Percentiles rank a stretch among this genome's conserved stretches.
Conservation (phyloP, 2,329 filamentous ascomycete species). For the Scedosporium apiospermum region DNA sequence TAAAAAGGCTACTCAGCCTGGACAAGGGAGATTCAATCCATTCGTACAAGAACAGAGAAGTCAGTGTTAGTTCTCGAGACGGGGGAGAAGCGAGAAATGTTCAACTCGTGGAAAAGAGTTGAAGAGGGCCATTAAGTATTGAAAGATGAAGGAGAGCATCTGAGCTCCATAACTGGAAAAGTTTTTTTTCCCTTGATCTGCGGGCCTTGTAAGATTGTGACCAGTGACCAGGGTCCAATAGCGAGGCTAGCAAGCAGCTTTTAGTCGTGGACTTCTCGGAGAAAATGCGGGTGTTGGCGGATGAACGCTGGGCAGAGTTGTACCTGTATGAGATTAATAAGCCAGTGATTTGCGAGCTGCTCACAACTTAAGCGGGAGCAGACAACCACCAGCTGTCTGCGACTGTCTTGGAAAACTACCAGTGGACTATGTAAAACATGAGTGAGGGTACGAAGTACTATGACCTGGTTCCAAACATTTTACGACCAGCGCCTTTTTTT, state of each 20-base stretch:
- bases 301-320: background rate
- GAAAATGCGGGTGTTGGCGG: background rate
- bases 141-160: background rate
- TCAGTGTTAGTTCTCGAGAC: background rate
- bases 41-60: background rate
- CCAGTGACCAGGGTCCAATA: background rate
- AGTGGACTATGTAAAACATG: no score
- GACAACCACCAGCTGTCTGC: no score
- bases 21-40: background rate
- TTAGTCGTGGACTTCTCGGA: background rate
- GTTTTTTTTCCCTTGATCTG: background rate
- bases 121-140: background rate
- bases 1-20: background rate
- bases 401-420: no score
- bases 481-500: no score
- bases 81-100: background rate
- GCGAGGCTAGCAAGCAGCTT: background rate
- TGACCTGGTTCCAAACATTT: no score
- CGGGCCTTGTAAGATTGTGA: no score
- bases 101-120: background rate
- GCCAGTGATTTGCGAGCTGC: background rate
- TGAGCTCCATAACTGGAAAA: background rate
- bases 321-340: background rate
- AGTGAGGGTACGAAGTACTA: no score
- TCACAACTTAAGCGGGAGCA: no score